Evolutionary conservation across 345 rosid genomes (phyloP).

Genomic region (Geranium rotundifolium): DNA sequence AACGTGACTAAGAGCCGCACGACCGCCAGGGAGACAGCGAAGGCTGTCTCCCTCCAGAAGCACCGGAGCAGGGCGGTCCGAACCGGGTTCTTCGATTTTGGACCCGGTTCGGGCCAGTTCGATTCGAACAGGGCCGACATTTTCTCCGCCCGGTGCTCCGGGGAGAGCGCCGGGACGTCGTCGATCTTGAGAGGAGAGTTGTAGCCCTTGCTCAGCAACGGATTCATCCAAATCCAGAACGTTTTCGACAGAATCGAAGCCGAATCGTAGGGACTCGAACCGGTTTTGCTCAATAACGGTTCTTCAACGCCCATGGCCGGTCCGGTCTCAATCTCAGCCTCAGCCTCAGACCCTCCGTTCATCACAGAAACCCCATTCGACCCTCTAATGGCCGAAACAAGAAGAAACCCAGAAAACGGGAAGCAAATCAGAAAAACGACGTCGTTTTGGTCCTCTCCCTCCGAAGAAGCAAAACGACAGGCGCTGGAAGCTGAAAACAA

Average conservation of each 20-base stretch:
- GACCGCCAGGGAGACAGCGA: slow-evolving; percentile 67
- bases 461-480: slow-evolving; percentile 28
- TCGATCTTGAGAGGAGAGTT: slow-evolving; percentile 60
- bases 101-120: slow-evolving; percentile 68
- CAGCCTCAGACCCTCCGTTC: no score
- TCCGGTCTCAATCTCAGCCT: no score
- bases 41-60: slow-evolving; percentile 67
- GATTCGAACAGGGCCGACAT: slow-evolving; percentile 51
- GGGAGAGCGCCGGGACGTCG: slow-evolving; percentile 67
- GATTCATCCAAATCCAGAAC: slow-evolving; percentile 95
- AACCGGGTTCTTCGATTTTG: slow-evolving; percentile 52
- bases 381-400: slow-evolving; percentile 50
- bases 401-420: slow-evolving; percentile 43
- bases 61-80: slow-evolving; percentile 54
- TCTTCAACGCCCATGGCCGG: slow-evolving; percentile 17
- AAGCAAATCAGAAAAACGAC: slow-evolving; percentile 37
- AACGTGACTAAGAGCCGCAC: slow-evolving; percentile 59
- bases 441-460: slow-evolving; percentile 39
- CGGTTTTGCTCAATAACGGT: slow-evolving; percentile 28
- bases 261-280: slow-evolving; percentile 49
- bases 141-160: slow-evolving; percentile 64
- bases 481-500: slow-evolving; percentile 51
- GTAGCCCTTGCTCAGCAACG: slow-evolving; percentile 63
- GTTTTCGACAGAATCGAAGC: slow-evolving; percentile 55
- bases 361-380: slow-evolving; percentile 30